Conservation (phyloP, 1,139 yeast species). For the Scheffersomyces segobiensis region DNA sequence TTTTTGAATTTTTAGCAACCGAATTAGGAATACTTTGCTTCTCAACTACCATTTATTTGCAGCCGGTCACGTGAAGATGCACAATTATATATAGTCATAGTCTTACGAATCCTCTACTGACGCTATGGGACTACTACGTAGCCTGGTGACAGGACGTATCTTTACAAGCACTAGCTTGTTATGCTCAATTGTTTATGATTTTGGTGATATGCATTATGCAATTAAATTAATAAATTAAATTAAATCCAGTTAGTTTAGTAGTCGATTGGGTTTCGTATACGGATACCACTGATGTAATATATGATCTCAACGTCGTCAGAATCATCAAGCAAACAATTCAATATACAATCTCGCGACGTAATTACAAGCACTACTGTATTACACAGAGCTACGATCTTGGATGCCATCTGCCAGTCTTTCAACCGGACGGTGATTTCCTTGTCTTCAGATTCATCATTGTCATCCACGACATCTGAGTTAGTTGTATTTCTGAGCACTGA, state of each 20-base stretch:
- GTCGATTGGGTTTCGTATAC: constrained; percentile 4
- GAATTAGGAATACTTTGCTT: not conserved
- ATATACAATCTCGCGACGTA: constrained; percentile 50
- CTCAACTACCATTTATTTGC: not conserved
- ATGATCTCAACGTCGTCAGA: constrained; percentile 56
- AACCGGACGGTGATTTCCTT: constrained; percentile 46
- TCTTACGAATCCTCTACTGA: not conserved
- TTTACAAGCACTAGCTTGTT: not conserved
- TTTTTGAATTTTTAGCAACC: not conserved
- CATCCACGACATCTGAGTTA: constrained; percentile 11
- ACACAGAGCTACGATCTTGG: constrained; percentile 54
- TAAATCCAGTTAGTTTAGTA: constrained; percentile 2
- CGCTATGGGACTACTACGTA: no score
- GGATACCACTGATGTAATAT: constrained; percentile 48
- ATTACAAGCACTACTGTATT: constrained; percentile 52
- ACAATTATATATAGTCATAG: no score
- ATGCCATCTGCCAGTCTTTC: constrained; percentile 59
- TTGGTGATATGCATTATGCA: not conserved
- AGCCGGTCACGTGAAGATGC: not conserved
- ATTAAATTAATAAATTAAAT: no score
- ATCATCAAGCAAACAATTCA: constrained; percentile 59
- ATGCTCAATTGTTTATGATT: not conserved
- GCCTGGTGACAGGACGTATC: not conserved
- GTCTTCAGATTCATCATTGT: constrained; percentile 25
- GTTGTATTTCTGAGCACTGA: constrained; percentile 10